These are phyloP conservation scores for Phytophthora hibernalis DNA, from an alignment of 352 stramenopile species.

Conservation along the genomic window DNA sequence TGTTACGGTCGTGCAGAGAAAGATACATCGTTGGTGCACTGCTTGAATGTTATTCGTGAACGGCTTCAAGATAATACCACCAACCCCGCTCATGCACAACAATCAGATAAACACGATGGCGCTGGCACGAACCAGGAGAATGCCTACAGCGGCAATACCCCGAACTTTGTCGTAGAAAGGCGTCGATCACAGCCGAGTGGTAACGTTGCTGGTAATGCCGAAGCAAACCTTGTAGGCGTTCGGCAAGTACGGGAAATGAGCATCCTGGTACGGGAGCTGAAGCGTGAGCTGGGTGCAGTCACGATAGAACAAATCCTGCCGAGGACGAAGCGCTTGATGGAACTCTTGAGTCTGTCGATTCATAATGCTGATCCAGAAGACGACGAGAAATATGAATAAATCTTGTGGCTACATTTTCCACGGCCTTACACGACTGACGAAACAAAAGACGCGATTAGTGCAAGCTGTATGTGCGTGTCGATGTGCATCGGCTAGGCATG, in stretches of 20 bases:
- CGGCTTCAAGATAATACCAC: constrained; percentile 30
- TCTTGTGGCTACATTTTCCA: constrained; percentile 4
- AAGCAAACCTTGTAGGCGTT: constrained; percentile 56
- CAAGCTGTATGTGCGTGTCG: too few species aligned
- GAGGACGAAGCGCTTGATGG: constrained; percentile 81
- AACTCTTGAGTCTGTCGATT: constrained; percentile 80
- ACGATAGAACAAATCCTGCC: constrained; percentile 82
- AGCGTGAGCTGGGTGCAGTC: constrained; percentile 76
- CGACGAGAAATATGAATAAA: constrained; percentile 40
- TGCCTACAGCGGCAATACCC: constrained; percentile 13
- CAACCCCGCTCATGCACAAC: constrained; percentile 4
- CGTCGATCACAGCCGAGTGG: constrained; percentile 11
- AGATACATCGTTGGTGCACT: constrained; percentile 52
- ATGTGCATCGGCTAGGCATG: too few species aligned
- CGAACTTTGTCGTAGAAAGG: constrained; percentile 78
- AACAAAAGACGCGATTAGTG: too few species aligned
- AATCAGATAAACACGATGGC: constrained; percentile 4
- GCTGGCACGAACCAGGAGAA: constrained; percentile 28
- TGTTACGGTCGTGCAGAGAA: constrained; percentile 37
- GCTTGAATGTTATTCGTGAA: constrained; percentile 60
- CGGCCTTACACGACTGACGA: too few species aligned
- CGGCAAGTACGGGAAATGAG: constrained; percentile 80
- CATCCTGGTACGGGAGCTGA: constrained; percentile 72
- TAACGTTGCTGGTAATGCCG: constrained; percentile 13
- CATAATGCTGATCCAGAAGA: constrained; percentile 43